phyloP scores from a whole-genome alignment of 805 yeast genomes.

The Candida verbasci region DNA sequence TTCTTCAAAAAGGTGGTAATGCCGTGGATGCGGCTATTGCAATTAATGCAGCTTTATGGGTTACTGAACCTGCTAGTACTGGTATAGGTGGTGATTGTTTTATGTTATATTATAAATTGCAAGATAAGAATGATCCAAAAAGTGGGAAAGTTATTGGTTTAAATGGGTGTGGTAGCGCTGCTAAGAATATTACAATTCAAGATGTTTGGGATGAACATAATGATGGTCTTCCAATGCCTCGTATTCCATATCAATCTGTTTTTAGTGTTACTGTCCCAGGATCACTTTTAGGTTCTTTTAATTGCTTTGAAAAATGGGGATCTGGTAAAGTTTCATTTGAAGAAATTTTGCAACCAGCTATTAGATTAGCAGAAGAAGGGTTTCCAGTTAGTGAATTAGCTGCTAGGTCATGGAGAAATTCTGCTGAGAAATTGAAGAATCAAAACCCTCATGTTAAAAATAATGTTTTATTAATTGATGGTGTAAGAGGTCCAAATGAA shows the following conservation, averaged over 20 bases:
- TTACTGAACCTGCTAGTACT: slow-evolving; percentile 56
- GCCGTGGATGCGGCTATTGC: slow-evolving; percentile 64
- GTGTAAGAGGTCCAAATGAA: slow-evolving; percentile 39
- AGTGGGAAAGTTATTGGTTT: slow-evolving; percentile 50
- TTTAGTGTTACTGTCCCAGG: slow-evolving; percentile 74
- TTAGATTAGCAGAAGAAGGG: slow-evolving; percentile 65
- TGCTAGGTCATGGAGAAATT: slow-evolving; percentile 43
- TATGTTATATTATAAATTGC: slow-evolving; percentile 51
- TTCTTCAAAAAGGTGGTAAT: slow-evolving; percentile 70
- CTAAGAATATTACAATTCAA: slow-evolving; percentile 46
- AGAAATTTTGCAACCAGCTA: slow-evolving; percentile 61
- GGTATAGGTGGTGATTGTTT: slow-evolving; percentile 72
- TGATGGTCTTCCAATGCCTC: slow-evolving; percentile 37
- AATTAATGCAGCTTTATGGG: slow-evolving; percentile 50
- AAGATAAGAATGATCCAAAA: slow-evolving; percentile 23
- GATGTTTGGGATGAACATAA: slow-evolving; percentile 37
- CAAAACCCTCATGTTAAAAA: slow-evolving; percentile 31
- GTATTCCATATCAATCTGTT: slow-evolving; percentile 51
- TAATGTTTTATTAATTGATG: slow-evolving; percentile 32
- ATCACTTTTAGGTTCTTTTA: slow-evolving; percentile 76
- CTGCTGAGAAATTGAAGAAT: slow-evolving; percentile 33
- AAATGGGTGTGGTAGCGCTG: slow-evolving; percentile 75
- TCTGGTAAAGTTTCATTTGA: slow-evolving; percentile 57
- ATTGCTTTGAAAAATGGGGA: slow-evolving; percentile 67
- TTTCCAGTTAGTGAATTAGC: slow-evolving; percentile 61